These are phyloP conservation scores for Angophora floribunda DNA, from an alignment of 345 rosid genomes.

Conservation along the genomic window DNA sequence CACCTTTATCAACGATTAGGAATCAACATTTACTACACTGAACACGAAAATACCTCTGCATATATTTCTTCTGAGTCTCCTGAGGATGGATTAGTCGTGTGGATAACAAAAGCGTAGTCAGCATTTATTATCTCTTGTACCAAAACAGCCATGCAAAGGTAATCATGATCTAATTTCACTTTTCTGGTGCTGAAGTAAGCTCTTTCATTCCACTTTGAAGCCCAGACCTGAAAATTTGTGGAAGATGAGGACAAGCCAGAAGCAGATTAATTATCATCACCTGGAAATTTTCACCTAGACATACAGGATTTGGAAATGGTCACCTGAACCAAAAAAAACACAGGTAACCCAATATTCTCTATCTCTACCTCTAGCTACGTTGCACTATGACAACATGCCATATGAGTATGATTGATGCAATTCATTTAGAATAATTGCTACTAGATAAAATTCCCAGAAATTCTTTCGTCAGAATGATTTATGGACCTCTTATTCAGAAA, in stretches of 20 bases:
- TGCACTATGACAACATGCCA: neutral
- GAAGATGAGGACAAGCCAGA: neutral
- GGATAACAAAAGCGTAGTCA: constrained; percentile 96
- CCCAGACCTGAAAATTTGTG: constrained; percentile 70
- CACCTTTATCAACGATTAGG: neutral
- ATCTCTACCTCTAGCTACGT: neutral
- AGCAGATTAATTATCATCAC: neutral
- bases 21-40: neutral
- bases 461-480: neutral
- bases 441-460: neutral
- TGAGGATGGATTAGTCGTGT: constrained; percentile 94
- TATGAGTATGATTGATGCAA: neutral
- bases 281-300: neutral
- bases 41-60: constrained; percentile 55
- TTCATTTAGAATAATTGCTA: neutral
- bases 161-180: constrained; percentile 83
- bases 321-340: neutral
- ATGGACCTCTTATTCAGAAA: neutral
- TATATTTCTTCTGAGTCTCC: constrained; percentile 90
- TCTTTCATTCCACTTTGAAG: constrained; percentile 99
- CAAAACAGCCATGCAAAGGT: constrained; percentile 96
- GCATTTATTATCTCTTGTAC: constrained; percentile 96
- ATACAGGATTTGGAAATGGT: neutral
- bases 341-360: neutral
- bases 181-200: constrained; percentile 93